Base-by-base conservation (phyloP, 306 rosid genomes). In the Vigna trinervia region DNA sequence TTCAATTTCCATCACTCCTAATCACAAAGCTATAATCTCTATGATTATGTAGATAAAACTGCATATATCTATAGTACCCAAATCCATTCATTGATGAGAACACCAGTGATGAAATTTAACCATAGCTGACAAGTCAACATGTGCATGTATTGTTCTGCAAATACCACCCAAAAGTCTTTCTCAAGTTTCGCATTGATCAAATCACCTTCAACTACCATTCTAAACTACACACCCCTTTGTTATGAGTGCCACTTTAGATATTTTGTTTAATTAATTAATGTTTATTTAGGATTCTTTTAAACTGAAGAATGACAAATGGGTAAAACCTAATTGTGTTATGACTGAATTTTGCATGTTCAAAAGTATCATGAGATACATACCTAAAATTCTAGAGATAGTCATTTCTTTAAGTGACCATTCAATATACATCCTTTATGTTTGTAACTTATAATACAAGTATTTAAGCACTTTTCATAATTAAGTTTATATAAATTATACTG, bases 271-370 rank as follows among this genome's bases (percentile, higher is more conserved):
- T 62, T 11, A 13, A 32, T n/a, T 60, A 7, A 61, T 46, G 6
- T 32, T 11, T 2, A 1, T 59, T 5, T 19, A 26, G 20, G 11
- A 13, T 39, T 26, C 14, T 61, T 61, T 6, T 14, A 36, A 13
- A 41, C 12, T 3, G 50, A 4, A 38, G 30, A 17, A 39, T 17
- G 70, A 17, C 8, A 38, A 38, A 38, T 9, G 38, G 69, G 69
- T 63, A n/a, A 62, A 63, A 63, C 69, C 69, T 36, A 34, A 36
- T 63, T n/a, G 39, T 63, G 69, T 61, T 63, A 36, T 36, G 48
- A 63, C 4, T 34, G 13, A 32, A 2, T 7, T 15, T 26, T 34
- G 8, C 28, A 36, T 36, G 30, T 38, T 64, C 30, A 63, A n/a
- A 36, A 17, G 7, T 63, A 63, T 63, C 50, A 39, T 17, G 50